Conservation (phyloP, 192 early-diverging fungal species). For the Pilobolus umbonatus region DNA sequence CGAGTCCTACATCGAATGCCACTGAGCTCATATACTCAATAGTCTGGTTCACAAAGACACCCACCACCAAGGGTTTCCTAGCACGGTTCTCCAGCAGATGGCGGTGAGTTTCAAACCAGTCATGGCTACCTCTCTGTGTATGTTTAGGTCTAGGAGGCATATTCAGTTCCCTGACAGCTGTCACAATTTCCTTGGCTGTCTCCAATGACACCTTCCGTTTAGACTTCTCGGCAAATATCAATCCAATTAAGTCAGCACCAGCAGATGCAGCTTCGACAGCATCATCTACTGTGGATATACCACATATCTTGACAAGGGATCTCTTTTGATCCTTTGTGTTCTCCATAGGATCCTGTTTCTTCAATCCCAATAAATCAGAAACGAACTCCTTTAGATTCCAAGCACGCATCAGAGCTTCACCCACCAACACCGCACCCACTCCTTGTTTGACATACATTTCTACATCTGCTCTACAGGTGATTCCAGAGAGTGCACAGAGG, state of each 20-base stretch:
- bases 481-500: conserved; percentile 89
- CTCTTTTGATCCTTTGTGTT: background rate
- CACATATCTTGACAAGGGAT: conserved; percentile 89
- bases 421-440: conserved; percentile 82
- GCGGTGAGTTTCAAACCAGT: conserved; percentile 50
- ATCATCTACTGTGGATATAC: conserved; percentile 76
- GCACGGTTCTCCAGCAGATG: conserved; percentile 33
- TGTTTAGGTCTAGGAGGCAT: background rate
- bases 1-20: conserved; percentile 63
- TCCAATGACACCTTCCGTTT: conserved; percentile 69
- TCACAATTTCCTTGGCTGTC: conserved; percentile 67
- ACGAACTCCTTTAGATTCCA: conserved; percentile 75
- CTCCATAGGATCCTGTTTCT: conserved; percentile 5
- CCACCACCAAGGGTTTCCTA: conserved; percentile 78
- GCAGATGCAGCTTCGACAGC: conserved; percentile 68
- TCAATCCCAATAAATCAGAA: conserved; percentile 51
- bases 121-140: conserved; percentile 20
- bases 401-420: conserved; percentile 91
- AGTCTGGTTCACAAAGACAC: conserved; percentile 89
- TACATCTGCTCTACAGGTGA: conserved; percentile 77
- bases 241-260: conserved; percentile 88
- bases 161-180: conserved; percentile 50
- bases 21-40: conserved; percentile 69
- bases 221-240: conserved; percentile 86
- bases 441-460: conserved; percentile 72